A percentile compares a stretch with the other conserved stretches of the same genome.
Evolutionary conservation across 805 yeast species (phyloP).

Genomic region (Isabelozyma gotoi): DNA sequence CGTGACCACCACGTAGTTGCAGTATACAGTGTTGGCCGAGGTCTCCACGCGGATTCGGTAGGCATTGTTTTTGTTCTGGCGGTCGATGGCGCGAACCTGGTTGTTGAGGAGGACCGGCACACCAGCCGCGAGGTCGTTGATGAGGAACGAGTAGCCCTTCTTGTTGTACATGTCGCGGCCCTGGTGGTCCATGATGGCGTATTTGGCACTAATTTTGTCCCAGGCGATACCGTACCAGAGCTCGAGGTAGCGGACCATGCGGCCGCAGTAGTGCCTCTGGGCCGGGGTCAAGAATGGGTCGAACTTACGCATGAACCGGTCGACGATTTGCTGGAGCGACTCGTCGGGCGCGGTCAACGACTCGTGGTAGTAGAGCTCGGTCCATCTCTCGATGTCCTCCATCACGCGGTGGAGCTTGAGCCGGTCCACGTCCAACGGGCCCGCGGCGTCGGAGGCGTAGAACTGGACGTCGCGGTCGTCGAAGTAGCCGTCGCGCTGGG

Average conservation of each 20-base stretch:
- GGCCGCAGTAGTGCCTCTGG: slow-evolving; percentile 53
- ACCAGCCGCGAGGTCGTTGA: slow-evolving; percentile 37
- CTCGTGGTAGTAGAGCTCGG: slow-evolving; percentile 56
- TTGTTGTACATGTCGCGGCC: slow-evolving; percentile 77
- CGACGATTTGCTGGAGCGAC: slow-evolving; percentile 50
- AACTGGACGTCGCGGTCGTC: slow-evolving; percentile 44
- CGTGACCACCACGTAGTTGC: slow-evolving; percentile 67
- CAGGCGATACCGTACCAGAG: slow-evolving; percentile 80
- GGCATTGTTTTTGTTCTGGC: slow-evolving; percentile 15
- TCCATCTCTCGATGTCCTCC: slow-evolving; percentile 57
- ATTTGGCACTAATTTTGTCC: slow-evolving; percentile 65
- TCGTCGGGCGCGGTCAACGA: slow-evolving; percentile 49
- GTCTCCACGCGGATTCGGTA: slow-evolving; percentile 31
- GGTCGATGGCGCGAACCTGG: slow-evolving; percentile 41
- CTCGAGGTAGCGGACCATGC: slow-evolving; percentile 59
- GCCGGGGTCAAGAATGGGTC: slow-evolving; percentile 47
- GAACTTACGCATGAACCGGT: slow-evolving; percentile 46
- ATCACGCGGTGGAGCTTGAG: slow-evolving; percentile 34
- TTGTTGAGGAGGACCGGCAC: slow-evolving; percentile 46
- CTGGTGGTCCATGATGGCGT: slow-evolving; percentile 64
- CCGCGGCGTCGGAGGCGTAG: slow-evolving; percentile 27
- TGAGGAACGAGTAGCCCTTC: slow-evolving; percentile 56
- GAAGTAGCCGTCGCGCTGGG: slow-evolving; percentile 36
- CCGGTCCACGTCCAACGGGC: slow-evolving; percentile 28
- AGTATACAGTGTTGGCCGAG: slow-evolving; percentile 25